Evolutionary conservation across 306 rosid genomes (phyloP), one percentile per base, ranked within the genome.

Genomic region (Quercus engelmannii): DNA sequence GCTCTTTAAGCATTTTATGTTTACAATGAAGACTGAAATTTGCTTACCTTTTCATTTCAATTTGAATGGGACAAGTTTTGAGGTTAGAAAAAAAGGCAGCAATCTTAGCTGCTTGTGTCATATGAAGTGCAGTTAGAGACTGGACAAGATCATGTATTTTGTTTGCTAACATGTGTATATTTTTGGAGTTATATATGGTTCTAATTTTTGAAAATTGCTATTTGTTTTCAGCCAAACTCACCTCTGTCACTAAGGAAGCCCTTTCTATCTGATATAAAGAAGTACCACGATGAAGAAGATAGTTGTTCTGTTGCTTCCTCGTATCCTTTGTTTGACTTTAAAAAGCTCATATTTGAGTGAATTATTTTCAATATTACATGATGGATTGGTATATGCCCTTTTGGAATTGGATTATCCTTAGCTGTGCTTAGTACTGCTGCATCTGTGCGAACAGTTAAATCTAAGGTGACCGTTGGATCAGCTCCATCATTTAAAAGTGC

Each of bases 271-370:
- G 91, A 85, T 55, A 71, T 55, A 79, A 91, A 83, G 92, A 93
- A 93, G 83, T 92, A 91, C 76, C 84, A 74, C 4, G 97, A 89
- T 21, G 98, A 91, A 79, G 97, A 95, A 85, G 99, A 95, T 71
- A 84, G 69, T 84, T 93, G 89, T 91, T 96, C 96, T 69, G 30
- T 83, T 33, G 80, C 93, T 78, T 90, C 97, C 76, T 93, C 99
- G 97, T 96, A 96, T 96, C 99, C 99, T 93, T 71, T 72, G 75
- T 79, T 83, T 49, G 62, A 78, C 56, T 80, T 59, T 64, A 57
- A 74, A 68, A 41, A 46, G 51, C 18, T 65, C 74, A 64, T 70
- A 52, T 76, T 75, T 75, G 81, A 67, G 78, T 68, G 69, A 28
- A 5, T 68, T 6, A 33, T 68, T 23, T 18, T 18, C 5, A 33